These are phyloP conservation scores for Iris pallida DNA, from an alignment of 116 monocot genomes.

Conservation along the genomic window DNA sequence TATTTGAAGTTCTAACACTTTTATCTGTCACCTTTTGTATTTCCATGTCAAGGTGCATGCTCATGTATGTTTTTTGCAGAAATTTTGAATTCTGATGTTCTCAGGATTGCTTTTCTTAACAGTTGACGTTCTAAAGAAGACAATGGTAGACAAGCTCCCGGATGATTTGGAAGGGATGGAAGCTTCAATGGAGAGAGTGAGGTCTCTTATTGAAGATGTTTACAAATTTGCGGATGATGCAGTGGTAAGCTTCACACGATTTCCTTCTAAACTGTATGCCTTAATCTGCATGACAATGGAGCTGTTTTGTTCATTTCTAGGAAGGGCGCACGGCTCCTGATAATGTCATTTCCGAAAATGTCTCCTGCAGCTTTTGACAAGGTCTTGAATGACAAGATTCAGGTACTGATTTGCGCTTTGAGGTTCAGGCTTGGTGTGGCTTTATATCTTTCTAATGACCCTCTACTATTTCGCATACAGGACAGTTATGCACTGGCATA, in stretches of 20 bases:
- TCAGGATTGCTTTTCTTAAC: background rate
- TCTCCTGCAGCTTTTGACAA: conserved; percentile 80
- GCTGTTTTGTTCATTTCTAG: conserved; percentile 14
- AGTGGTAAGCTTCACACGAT: conserved; percentile 41
- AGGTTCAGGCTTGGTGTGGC: background rate
- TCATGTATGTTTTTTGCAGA: too few species aligned
- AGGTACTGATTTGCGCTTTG: conserved; percentile 33
- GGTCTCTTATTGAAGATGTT: conserved; percentile 65
- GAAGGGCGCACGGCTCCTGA: conserved; percentile 60
- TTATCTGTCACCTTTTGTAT: too few species aligned
- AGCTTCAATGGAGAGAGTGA: conserved; percentile 64
- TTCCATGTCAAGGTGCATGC: too few species aligned
- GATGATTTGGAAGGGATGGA: conserved; percentile 96
- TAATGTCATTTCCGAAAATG: conserved; percentile 77
- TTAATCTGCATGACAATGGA: too few species aligned
- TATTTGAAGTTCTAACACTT: too few species aligned
- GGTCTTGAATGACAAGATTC: conserved; percentile 84
- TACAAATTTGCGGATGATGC: conserved; percentile 91
- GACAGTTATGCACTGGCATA: conserved; percentile 76
- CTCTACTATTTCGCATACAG: conserved; percentile 23
- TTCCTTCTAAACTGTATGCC: background rate
- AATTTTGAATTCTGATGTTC: too few species aligned
- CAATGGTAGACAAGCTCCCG: conserved; percentile 72
- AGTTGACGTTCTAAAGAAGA: conserved; percentile 84
- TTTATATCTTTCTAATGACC: background rate